phyloP scores from a whole-genome alignment of 768 basidiomycete genomes.

The Macrolepiota fuliginosa region DNA sequence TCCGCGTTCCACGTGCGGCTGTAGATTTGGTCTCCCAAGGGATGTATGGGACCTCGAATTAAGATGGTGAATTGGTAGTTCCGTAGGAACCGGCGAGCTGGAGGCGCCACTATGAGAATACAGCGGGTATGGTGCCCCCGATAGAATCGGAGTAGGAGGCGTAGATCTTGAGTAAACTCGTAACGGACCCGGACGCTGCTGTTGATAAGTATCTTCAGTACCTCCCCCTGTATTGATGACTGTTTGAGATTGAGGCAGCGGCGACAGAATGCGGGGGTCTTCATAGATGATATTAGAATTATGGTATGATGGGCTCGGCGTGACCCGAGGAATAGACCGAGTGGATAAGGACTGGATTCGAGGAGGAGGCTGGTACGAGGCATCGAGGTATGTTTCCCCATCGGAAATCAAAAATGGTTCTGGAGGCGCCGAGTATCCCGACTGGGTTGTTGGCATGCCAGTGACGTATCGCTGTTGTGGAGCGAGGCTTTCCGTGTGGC shows the following conservation, averaged over 20 bases:
- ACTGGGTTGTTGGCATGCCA: neutral
- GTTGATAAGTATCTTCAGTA: neutral
- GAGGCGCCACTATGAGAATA: neutral
- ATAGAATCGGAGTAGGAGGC: neutral
- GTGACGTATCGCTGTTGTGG: neutral
- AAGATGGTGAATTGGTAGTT: neutral
- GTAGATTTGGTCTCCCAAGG: neutral
- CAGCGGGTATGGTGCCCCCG: neutral
- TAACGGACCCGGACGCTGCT: neutral
- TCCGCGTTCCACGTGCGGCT: neutral
- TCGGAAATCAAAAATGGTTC: neutral
- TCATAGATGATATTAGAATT: neutral
- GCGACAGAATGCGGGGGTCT: neutral
- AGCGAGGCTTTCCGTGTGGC: neutral
- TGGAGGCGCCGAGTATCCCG: neutral
- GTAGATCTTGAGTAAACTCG: neutral
- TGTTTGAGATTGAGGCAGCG: too few relatives aligned
- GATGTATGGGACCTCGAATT: neutral
- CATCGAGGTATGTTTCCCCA: neutral
- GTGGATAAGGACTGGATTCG: neutral
- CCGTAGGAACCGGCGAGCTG: neutral
- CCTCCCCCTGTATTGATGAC: too few relatives aligned
- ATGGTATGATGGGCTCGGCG: neutral
- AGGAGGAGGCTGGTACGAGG: neutral
- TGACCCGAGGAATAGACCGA: neutral